Percentiles rank a stretch among this genome's conserved stretches.
phyloP scores from a whole-genome alignment of 139 green algal genomes.

The Zygnema circumcarinatum region DNA sequence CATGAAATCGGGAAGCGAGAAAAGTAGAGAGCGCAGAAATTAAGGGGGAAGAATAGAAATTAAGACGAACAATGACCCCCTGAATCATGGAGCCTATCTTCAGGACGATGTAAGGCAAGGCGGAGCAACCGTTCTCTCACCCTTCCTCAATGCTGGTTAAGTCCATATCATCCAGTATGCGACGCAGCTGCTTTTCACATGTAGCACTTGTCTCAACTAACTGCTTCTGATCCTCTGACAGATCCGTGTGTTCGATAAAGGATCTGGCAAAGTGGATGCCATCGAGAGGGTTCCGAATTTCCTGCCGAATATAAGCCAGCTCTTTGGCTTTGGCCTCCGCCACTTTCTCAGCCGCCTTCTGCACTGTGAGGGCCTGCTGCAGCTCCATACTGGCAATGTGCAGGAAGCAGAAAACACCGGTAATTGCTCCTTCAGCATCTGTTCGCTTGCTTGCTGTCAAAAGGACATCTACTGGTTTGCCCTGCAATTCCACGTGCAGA shows the following conservation, averaged over 20 bases:
- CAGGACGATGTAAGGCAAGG: no score
- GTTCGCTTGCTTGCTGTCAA: slow-evolving; percentile 54
- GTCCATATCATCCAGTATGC: slow-evolving; percentile 56
- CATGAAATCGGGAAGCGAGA: no score
- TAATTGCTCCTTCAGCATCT: slow-evolving; percentile 58
- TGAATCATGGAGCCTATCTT: no score
- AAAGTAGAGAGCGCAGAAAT: no score
- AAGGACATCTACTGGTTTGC: slow-evolving; percentile 43
- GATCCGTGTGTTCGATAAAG: slow-evolving; percentile 61
- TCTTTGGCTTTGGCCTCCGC: slow-evolving; percentile 58
- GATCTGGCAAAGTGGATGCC: slow-evolving; percentile 54
- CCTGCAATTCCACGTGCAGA: neutral
- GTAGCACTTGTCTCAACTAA: slow-evolving; percentile 55
- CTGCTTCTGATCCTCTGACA: slow-evolving; percentile 60
- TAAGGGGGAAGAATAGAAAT: no score
- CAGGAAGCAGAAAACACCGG: slow-evolving; percentile 62
- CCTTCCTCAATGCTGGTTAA: slow-evolving; percentile 56
- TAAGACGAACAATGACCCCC: no score
- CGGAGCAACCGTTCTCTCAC: slow-evolving; percentile 16
- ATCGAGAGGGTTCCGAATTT: slow-evolving; percentile 60
- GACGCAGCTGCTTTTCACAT: slow-evolving; percentile 60
- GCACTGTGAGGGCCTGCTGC: slow-evolving; percentile 47
- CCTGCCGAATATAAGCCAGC: slow-evolving; percentile 60
- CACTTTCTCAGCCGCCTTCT: slow-evolving; percentile 56
- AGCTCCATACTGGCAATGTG: slow-evolving; percentile 38